Percentiles rank a stretch among this genome's conserved stretches.
Evolutionary conservation across 2,329 filamentous ascomycete species (phyloP).

Genomic region (Blastomyces emzantsi): DNA sequence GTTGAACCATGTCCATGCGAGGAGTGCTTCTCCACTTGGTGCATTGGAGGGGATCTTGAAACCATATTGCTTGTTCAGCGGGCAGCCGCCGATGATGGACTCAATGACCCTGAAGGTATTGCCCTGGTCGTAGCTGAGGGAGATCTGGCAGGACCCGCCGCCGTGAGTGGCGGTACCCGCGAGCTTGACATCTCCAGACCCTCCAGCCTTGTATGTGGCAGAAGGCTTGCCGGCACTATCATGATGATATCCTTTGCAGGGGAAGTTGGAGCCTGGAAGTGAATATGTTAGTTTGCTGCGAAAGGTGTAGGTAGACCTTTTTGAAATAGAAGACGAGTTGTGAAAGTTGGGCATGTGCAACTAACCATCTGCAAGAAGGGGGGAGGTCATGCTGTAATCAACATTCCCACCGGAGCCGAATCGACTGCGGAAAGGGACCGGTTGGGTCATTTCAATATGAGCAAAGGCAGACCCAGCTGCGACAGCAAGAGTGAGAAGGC

Average conservation of each 20-base stretch:
- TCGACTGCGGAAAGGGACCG: conserved; percentile 46
- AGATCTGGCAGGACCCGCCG: conserved; percentile 68
- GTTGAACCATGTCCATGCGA: conserved; percentile 75
- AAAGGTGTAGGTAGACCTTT: background rate
- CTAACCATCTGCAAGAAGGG: conserved; percentile 43
- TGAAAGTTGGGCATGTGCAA: background rate
- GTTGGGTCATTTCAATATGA: conserved; percentile 51
- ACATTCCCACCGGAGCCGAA: conserved; percentile 42
- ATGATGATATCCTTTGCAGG: conserved; percentile 61
- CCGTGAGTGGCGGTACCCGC: conserved; percentile 54
- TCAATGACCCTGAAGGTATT: conserved; percentile 60
- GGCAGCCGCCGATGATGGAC: conserved; percentile 52
- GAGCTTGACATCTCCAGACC: conserved; percentile 55
- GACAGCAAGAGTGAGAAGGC: conserved; percentile 10
- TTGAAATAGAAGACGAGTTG: background rate
- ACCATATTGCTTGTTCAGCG: conserved; percentile 46
- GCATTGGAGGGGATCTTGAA: conserved; percentile 60
- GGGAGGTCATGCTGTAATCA: conserved; percentile 65
- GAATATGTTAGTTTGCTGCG: background rate
- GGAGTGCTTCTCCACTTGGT: conserved; percentile 51
- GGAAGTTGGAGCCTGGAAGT: conserved; percentile 53
- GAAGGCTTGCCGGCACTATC: conserved; percentile 45
- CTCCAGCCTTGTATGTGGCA: conserved; percentile 54
- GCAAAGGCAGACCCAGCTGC: conserved; percentile 15
- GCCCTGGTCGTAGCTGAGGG: conserved; percentile 64